Evolutionary conservation across 768 basidiomycete species (phyloP).

Genomic region (Termitomyces sp.): DNA sequence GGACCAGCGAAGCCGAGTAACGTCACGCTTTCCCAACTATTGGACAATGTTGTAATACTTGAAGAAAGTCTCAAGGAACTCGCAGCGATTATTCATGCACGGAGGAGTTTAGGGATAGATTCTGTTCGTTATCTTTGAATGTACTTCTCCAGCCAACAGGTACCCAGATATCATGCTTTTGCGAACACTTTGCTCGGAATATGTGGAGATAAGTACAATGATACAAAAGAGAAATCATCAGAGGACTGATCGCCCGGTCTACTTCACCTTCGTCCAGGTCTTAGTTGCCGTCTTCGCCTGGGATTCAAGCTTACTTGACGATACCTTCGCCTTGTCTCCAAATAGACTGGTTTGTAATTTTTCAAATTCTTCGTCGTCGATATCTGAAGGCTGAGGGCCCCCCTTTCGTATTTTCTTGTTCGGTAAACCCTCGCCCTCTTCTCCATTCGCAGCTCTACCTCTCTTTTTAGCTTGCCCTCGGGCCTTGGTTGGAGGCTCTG

Average conservation of each 20-base stretch:
- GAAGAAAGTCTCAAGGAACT: slow-evolving; percentile 96
- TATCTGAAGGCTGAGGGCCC: slow-evolving; percentile 44
- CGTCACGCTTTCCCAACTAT: slow-evolving; percentile 75
- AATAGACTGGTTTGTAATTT: slow-evolving; percentile 57
- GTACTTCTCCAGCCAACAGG: background rate
- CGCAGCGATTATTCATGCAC: slow-evolving; percentile 78
- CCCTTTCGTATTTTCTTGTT: slow-evolving; percentile 47
- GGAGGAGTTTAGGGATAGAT: slow-evolving; percentile 83
- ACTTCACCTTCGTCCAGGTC: slow-evolving; percentile 26
- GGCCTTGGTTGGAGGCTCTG: slow-evolving; percentile 42
- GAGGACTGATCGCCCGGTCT: background rate
- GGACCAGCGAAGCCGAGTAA: slow-evolving; percentile 28
- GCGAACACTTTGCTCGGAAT: background rate
- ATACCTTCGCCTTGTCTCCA: slow-evolving; percentile 35
- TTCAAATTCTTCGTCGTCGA: slow-evolving; percentile 64
- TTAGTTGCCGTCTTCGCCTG: slow-evolving; percentile 25
- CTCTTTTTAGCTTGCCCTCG: slow-evolving; percentile 57
- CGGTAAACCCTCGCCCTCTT: slow-evolving; percentile 37
- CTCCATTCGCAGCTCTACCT: slow-evolving; percentile 34
- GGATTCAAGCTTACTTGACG: slow-evolving; percentile 16
- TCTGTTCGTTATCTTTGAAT: slow-evolving; percentile 66
- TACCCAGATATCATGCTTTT: background rate
- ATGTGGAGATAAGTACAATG: background rate
- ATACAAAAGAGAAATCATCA: background rate
- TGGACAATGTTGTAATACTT: slow-evolving; percentile 93